phyloP scores from a whole-genome alignment of 345 rosid species.

The Gynandropsis gynandra region DNA sequence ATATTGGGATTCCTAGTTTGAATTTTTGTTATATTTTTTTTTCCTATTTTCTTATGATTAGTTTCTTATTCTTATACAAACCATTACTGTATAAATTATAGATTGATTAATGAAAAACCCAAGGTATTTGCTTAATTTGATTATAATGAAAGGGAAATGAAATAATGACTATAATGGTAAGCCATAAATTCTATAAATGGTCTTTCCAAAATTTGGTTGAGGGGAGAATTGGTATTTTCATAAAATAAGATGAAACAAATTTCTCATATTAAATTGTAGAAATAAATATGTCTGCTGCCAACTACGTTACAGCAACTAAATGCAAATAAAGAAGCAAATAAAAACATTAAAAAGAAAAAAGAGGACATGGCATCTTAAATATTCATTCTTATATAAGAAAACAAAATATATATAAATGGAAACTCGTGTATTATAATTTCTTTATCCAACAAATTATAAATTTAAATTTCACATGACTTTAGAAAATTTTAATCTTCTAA shows the following conservation, averaged over 20 bases:
- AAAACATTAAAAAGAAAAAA: not conserved
- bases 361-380: slow-evolving; percentile 3
- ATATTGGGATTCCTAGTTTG: too few species aligned
- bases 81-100: too few species aligned
- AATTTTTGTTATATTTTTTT: too few species aligned
- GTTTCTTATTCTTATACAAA: too few species aligned
- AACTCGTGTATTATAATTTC: too few species aligned
- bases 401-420: too few species aligned
- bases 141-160: slow-evolving; percentile 26
- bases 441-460: too few species aligned
- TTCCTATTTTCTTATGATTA: too few species aligned
- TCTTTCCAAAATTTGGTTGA: slow-evolving; percentile 22
- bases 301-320: slow-evolving; percentile 11
- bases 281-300: slow-evolving; percentile 14
- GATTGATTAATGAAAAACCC: too few species aligned
- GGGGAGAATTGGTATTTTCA: not conserved
- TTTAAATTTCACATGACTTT: too few species aligned
- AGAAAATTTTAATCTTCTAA: too few species aligned
- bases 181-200: slow-evolving; percentile 24
- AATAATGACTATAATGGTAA: slow-evolving; percentile 22
- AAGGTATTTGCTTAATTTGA: too few species aligned
- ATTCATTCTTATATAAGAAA: not conserved
- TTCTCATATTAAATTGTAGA: slow-evolving; percentile 7
- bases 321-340: slow-evolving; percentile 13
- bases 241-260: not conserved